These are phyloP conservation scores for Fusarium sp. DNA, from an alignment of 2,329 filamentous ascomycete genomes.

Conservation along the genomic window DNA sequence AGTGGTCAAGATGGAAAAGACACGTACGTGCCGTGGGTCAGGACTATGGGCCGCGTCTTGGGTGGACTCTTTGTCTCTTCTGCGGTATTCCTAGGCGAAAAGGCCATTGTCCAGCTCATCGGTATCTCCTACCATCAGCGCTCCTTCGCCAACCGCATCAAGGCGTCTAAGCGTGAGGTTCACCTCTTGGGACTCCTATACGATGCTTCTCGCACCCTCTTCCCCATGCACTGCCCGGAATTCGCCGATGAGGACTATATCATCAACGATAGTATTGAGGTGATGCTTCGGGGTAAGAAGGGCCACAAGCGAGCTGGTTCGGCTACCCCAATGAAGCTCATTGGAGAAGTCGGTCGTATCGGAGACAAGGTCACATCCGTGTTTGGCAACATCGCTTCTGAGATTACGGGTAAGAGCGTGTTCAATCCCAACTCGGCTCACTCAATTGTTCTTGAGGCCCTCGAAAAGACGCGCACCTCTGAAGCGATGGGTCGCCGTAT, in stretches of 20 bases:
- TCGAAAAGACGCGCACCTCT: slow-evolving; percentile 86
- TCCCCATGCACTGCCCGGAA: slow-evolving; percentile 92
- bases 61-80: slow-evolving; percentile 78
- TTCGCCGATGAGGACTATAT: slow-evolving; percentile 93
- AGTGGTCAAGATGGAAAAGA: slow-evolving; percentile 50
- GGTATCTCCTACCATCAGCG: slow-evolving; percentile 89
- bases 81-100: slow-evolving; percentile 82
- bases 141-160: slow-evolving; percentile 87
- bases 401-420: slow-evolving; percentile 95
- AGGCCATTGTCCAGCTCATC: slow-evolving; percentile 85
- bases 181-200: slow-evolving; percentile 87
- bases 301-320: slow-evolving; percentile 69
- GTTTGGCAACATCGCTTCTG: slow-evolving; percentile 93
- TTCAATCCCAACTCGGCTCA: slow-evolving; percentile 95
- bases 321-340: slow-evolving; percentile 83
- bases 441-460: slow-evolving; percentile 88
- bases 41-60: slow-evolving; percentile 75
- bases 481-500: slow-evolving; percentile 95
- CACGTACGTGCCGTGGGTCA: slow-evolving; percentile 66
- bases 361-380: slow-evolving; percentile 95
- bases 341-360: slow-evolving; percentile 83
- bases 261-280: slow-evolving; percentile 87
- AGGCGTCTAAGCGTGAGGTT: slow-evolving; percentile 90
- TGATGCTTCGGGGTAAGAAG: slow-evolving; percentile 73
- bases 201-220: slow-evolving; percentile 89